These are phyloP conservation scores for Stropharia rugosoannulata DNA, from an alignment of 768 basidiomycete genomes.

Conservation along the genomic window DNA sequence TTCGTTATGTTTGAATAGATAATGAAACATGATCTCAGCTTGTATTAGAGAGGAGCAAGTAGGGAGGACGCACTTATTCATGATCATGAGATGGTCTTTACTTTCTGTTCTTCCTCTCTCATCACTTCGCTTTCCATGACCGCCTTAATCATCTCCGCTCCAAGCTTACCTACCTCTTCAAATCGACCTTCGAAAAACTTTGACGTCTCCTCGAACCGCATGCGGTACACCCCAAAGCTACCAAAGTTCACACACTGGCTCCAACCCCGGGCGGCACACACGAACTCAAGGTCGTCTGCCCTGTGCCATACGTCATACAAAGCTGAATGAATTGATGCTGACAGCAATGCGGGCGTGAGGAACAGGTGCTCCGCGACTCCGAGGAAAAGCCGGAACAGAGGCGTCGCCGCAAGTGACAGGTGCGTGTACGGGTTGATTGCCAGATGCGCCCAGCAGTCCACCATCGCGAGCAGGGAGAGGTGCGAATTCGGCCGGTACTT, in stretches of 20 bases:
- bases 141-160: slow-evolving; percentile 87
- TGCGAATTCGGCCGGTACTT: slow-evolving; percentile 77
- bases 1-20: no score
- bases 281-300: slow-evolving; percentile 91
- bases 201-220: slow-evolving; percentile 78
- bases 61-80: no score
- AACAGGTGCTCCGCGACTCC: slow-evolving; percentile 97
- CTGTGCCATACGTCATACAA: slow-evolving; percentile 77
- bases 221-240: slow-evolving; percentile 83
- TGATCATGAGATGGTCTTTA: background rate
- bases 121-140: slow-evolving; percentile 63
- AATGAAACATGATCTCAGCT: no score
- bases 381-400: slow-evolving; percentile 94
- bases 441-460: slow-evolving; percentile 94
- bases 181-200: slow-evolving; percentile 86
- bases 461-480: slow-evolving; percentile 94
- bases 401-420: slow-evolving; percentile 91
- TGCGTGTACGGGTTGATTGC: slow-evolving; percentile 88
- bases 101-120: slow-evolving; percentile 28
- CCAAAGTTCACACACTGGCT: slow-evolving; percentile 94
- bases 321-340: slow-evolving; percentile 62
- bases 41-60: no score
- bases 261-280: slow-evolving; percentile 92
- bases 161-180: slow-evolving; percentile 79
- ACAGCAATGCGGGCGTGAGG: slow-evolving; percentile 51